Base-by-base conservation (phyloP, 2,329 filamentous ascomycete genomes). In the Aspergillus udagawae region DNA sequence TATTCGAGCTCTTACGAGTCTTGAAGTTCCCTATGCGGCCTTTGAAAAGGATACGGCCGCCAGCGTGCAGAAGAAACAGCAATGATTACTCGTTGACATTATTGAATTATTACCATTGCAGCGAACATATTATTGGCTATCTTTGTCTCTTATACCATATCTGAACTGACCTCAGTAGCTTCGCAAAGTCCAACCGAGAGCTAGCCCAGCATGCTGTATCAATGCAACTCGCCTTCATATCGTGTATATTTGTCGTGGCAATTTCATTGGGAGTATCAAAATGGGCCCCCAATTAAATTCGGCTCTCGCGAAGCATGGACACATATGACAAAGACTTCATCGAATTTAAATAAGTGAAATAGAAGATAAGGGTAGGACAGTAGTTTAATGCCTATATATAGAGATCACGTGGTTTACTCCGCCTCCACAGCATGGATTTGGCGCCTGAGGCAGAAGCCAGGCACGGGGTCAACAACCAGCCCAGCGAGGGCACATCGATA, bases 1-100 rank as follows among this genome's bases (percentile, higher is more conserved):
- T 14, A 77, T 97, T 55, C 84, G 76, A 58, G 92, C 90, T 14
- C 80, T 97, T 12, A 80, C 84, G 6, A 93, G 91, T 64, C 81
- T 99, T 20, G 83, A 97, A 73, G 91, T 97, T 29, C 90, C 91
- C 1, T 97, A 97, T 73, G 91, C 90, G 61, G 92, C 94, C 1
- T 99, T 97, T 72, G 93, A 95, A 72, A 97, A 96, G 81, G 93
- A 97, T 66, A 96, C 91, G 81, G 91, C 92, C 0, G 90, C 91
- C n/a, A 81, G 86, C 41, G 89, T 89, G 32, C 90, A 95, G 76
- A 96, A 92, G 85, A 96, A 86, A 72, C 75, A 91, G 79, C 82
- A 87, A 75, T 83, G 63, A 64, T 61, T 54, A 56, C 48, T 54
- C 53, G 51, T 53, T 38, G 52, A 52, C 47, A 49, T 48, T 25